These are phyloP conservation scores for Fibroporia radiculosa DNA, from an alignment of 768 basidiomycete species.

Conservation along the genomic window DNA sequence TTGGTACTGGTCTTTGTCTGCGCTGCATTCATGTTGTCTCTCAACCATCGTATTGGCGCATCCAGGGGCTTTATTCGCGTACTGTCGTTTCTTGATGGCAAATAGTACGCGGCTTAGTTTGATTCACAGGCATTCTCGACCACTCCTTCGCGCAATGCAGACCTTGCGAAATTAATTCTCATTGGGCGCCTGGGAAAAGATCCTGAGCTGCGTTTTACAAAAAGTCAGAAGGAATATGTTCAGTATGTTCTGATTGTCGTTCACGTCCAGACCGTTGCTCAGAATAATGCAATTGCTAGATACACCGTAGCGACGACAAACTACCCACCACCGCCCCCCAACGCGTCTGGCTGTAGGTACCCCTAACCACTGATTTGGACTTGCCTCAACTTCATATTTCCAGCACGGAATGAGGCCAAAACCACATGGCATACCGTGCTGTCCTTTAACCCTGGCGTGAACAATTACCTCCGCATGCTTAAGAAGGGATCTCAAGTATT, in stretches of 20 bases:
- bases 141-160: slow-evolving; percentile 41
- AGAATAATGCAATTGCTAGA: slow-evolving; percentile 30
- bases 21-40: too few relatives aligned
- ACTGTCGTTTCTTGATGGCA: too few relatives aligned
- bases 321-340: slow-evolving; percentile 46
- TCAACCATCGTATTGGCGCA: too few relatives aligned
- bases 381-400: background rate
- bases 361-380: background rate
- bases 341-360: slow-evolving; percentile 53
- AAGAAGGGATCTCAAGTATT: slow-evolving; percentile 70
- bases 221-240: slow-evolving; percentile 72
- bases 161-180: slow-evolving; percentile 71
- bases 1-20: too few relatives aligned
- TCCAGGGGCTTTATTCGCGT: too few relatives aligned
- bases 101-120: background rate
- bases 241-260: slow-evolving; percentile 38
- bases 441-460: slow-evolving; percentile 58
- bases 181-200: slow-evolving; percentile 67
- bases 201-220: slow-evolving; percentile 63
- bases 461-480: slow-evolving; percentile 56
- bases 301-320: slow-evolving; percentile 74
- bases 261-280: too few relatives aligned
- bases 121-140: slow-evolving; percentile 55
- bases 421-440: slow-evolving; percentile 68
- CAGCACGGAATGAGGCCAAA: slow-evolving; percentile 1